A percentile compares a stretch with the other conserved stretches of the same genome.
Evolutionary conservation across 1,284 basidiomycete genomes (phyloP).

Genomic region (Trichosporon asahii): DNA sequence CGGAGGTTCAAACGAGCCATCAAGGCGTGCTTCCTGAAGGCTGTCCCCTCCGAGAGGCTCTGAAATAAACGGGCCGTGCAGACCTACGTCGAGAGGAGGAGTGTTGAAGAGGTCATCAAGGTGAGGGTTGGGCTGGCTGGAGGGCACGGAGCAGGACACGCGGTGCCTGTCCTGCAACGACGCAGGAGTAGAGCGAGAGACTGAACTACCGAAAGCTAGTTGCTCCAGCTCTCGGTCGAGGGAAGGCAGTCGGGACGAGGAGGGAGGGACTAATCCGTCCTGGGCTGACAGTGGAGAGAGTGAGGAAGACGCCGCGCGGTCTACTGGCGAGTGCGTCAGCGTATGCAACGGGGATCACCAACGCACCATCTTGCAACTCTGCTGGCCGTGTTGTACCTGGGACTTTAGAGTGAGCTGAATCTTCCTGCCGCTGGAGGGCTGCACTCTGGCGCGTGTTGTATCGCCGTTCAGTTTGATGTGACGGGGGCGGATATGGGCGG

Average conservation of each 20-base stretch:
- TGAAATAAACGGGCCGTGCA: neutral
- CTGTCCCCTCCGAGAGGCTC: neutral
- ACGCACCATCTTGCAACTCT: neutral
- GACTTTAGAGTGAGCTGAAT: no score
- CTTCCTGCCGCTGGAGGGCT: neutral
- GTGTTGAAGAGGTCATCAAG: neutral
- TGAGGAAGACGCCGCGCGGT: neutral
- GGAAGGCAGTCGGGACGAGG: neutral
- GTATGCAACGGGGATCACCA: neutral
- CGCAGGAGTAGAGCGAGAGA: neutral
- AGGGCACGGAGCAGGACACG: neutral
- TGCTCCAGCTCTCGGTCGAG: neutral
- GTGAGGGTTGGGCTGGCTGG: neutral
- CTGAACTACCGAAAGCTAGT: neutral
- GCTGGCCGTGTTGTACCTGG: neutral
- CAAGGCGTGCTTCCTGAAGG: neutral
- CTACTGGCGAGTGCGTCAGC: neutral
- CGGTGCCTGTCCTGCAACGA: neutral
- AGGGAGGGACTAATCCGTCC: neutral
- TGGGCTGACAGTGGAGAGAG: neutral
- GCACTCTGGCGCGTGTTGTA: neutral
- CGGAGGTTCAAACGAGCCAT: neutral
- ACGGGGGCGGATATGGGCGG: neutral
- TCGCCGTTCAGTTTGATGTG: neutral
- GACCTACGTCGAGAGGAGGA: neutral